Evolutionary conservation across 2,329 filamentous ascomycete genomes (phyloP).

Genomic region (Claviceps quebecensis): DNA sequence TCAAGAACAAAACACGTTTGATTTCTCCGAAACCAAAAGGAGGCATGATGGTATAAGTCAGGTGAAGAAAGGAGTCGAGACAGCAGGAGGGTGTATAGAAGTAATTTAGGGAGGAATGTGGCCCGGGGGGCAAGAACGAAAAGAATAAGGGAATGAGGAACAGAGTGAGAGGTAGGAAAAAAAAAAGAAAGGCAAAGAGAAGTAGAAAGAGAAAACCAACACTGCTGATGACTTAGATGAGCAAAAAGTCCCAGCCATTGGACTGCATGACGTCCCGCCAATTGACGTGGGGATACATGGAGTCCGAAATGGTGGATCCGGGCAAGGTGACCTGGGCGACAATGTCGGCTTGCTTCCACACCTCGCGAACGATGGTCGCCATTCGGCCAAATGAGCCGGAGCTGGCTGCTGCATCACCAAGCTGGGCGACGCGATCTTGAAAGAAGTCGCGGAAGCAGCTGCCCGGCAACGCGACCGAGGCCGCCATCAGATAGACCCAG

Average conservation of each 20-base stretch:
- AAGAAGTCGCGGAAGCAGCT: slow-evolving; percentile 70
- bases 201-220: slow-evolving; percentile 7
- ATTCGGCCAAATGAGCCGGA: slow-evolving; percentile 81
- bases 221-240: slow-evolving; percentile 47
- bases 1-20: slow-evolving; percentile 8
- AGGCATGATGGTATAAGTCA: background rate
- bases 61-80: too few species aligned
- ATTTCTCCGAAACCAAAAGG: background rate
- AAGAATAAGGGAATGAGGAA: slow-evolving; percentile 8
- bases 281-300: slow-evolving; percentile 56
- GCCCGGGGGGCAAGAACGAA: background rate
- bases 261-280: slow-evolving; percentile 90
- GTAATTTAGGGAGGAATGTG: background rate
- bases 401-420: slow-evolving; percentile 66
- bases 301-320: slow-evolving; percentile 21
- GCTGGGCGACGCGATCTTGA: slow-evolving; percentile 54
- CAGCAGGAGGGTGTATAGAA: too few species aligned
- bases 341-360: slow-evolving; percentile 67
- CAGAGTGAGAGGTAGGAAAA: background rate
- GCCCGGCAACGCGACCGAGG: slow-evolving; percentile 57
- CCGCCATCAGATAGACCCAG: slow-evolving; percentile 86
- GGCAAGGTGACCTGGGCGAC: slow-evolving; percentile 23
- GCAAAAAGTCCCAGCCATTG: slow-evolving; percentile 83
- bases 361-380: slow-evolving; percentile 61
- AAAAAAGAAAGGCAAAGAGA: slow-evolving; percentile 12